Conservation (phyloP, 2,329 filamentous ascomycete genomes). For the Rosellinia necatrix region DNA sequence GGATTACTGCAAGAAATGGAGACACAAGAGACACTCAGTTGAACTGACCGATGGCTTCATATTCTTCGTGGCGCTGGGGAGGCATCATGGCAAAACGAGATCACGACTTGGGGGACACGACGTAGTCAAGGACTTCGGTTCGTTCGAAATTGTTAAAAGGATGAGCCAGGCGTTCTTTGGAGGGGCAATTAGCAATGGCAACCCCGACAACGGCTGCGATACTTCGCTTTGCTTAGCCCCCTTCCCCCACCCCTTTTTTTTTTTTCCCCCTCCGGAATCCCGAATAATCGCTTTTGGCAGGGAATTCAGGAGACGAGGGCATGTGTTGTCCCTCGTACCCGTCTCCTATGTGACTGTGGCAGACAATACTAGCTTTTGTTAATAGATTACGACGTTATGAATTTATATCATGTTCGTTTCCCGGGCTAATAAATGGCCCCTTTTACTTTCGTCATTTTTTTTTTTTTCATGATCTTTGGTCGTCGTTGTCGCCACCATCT, state of each 20-base stretch:
- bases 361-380: too few relatives aligned
- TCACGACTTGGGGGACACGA: slow-evolving; percentile 9
- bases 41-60: not conserved
- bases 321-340: too few relatives aligned
- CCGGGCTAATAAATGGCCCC: too few relatives aligned
- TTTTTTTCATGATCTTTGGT: not conserved
- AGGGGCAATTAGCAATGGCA: not conserved
- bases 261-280: too few relatives aligned
- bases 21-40: not conserved
- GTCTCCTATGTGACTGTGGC: too few relatives aligned
- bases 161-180: not conserved
- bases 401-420: too few relatives aligned
- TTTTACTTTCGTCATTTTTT: not conserved
- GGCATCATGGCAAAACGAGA: slow-evolving; percentile 14
- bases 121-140: too few relatives aligned
- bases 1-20: not conserved
- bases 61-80: slow-evolving; percentile 4
- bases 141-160: too few relatives aligned
- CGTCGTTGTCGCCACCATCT: too few relatives aligned
- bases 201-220: not conserved
- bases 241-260: not conserved
- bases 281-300: too few relatives aligned
- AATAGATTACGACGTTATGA: too few relatives aligned
- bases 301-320: too few relatives aligned
- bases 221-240: not conserved